phyloP scores from a whole-genome alignment of 179 eudicot genomes.

The Sideroxylon spinosum region DNA sequence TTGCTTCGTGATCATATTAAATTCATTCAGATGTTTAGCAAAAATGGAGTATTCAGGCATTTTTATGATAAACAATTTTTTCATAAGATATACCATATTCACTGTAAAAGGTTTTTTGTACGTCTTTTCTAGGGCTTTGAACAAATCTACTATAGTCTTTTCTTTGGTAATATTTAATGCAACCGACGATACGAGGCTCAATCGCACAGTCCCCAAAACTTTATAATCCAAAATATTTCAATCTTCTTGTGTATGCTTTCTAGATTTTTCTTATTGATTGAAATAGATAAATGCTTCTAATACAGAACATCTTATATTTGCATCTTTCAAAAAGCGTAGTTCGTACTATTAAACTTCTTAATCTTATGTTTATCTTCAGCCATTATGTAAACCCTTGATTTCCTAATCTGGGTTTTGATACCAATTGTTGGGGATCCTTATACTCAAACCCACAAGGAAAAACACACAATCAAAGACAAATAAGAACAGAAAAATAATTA shows the following conservation, averaged over 20 bases:
- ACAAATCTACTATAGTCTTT: not conserved
- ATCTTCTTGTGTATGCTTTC: not conserved
- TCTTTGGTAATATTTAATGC: not conserved
- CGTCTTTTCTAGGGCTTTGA: not conserved
- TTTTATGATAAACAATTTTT: conserved; percentile 4
- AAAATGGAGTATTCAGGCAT: not conserved
- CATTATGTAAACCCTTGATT: not conserved
- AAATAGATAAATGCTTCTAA: not conserved
- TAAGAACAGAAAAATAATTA: too few species aligned
- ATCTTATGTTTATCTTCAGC: not conserved
- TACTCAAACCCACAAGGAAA: not conserved
- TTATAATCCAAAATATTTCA: not conserved
- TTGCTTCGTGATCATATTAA: not conserved
- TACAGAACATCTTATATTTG: not conserved
- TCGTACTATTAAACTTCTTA: too few species aligned
- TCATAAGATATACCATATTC: not conserved
- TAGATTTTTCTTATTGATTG: not conserved
- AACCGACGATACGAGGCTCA: not conserved
- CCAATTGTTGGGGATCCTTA: not conserved
- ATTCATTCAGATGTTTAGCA: too few species aligned
- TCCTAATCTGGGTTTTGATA: not conserved
- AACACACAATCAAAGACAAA: too few species aligned
- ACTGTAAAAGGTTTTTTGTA: not conserved
- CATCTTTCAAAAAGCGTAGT: not conserved
- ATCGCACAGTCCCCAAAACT: not conserved